Evolutionary conservation across 2,329 filamentous ascomycete genomes (phyloP).

Genomic region (Sordariomycetes sp.): DNA sequence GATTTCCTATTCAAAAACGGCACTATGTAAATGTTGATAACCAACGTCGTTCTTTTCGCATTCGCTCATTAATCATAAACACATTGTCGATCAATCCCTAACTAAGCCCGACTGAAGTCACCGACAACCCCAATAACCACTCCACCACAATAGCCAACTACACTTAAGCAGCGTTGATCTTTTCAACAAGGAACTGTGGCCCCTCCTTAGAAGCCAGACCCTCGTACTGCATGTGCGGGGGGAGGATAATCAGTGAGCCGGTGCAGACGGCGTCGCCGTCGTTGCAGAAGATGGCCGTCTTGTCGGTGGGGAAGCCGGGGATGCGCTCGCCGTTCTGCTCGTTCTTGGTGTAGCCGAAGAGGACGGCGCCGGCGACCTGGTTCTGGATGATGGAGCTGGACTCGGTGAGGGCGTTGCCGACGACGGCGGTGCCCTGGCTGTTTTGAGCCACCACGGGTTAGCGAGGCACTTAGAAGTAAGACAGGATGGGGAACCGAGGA

Average conservation of each 20-base stretch:
- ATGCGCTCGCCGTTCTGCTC: constrained; percentile 20
- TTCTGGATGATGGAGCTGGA: constrained; percentile 11
- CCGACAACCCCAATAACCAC: too few species aligned
- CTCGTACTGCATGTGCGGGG: not conserved
- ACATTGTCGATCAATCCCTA: too few species aligned
- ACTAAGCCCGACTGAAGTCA: too few species aligned
- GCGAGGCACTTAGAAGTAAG: not conserved
- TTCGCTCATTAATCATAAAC: too few species aligned
- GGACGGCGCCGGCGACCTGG: constrained; percentile 13
- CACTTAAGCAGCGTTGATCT: too few species aligned
- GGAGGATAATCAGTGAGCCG: constrained; percentile 13
- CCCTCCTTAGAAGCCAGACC: too few species aligned
- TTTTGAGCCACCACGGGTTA: not conserved
- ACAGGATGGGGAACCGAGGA: too few species aligned
- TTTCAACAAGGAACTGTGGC: too few species aligned
- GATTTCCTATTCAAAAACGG: too few species aligned
- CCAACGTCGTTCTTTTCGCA: too few species aligned
- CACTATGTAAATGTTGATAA: too few species aligned
- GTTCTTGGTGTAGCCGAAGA: constrained; percentile 14
- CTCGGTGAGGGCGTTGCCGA: constrained; percentile 13
- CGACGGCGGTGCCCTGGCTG: constrained; percentile 16
- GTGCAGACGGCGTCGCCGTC: constrained; percentile 21
- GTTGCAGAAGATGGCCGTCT: constrained; percentile 27
- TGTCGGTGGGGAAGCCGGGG: constrained; percentile 17
- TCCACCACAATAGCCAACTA: too few species aligned